Conservation (phyloP, 2,329 filamentous ascomycete species). For the Cladorrhinum sp. region DNA sequence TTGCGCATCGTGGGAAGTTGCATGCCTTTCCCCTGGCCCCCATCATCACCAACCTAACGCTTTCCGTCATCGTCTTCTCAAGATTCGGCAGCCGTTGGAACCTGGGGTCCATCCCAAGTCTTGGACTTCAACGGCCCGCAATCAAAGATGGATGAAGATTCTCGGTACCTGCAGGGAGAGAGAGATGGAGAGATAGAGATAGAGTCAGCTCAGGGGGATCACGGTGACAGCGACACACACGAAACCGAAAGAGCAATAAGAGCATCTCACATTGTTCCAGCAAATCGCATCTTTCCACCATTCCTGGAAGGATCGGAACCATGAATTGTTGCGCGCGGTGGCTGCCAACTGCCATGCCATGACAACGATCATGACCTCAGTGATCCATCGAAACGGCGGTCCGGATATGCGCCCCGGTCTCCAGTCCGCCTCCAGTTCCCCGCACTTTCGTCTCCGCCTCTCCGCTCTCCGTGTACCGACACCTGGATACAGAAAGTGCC, state of each 20-base stretch:
- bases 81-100: not conserved
- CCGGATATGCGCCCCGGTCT: not conserved
- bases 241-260: no score
- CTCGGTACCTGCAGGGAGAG: not conserved
- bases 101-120: not conserved
- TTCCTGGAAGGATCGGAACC: not conserved
- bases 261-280: not conserved
- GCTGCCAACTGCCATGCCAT: not conserved
- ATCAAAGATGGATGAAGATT: not conserved
- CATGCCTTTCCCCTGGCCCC: no score
- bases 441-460: slow-evolving; percentile 2
- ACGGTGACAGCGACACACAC: no score
- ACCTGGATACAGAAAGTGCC: slow-evolving; percentile 1
- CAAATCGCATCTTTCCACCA: not conserved
- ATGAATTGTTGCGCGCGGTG: not conserved
- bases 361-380: not conserved
- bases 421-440: not conserved
- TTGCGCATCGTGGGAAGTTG: not conserved
- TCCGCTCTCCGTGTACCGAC: not conserved
- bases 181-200: not conserved
- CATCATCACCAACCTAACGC: not conserved
- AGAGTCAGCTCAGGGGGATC: not conserved
- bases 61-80: not conserved
- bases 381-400: not conserved
- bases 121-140: not conserved